Evolutionary conservation across 345 rosid genomes (phyloP).

Genomic region (Camelina laxa): DNA sequence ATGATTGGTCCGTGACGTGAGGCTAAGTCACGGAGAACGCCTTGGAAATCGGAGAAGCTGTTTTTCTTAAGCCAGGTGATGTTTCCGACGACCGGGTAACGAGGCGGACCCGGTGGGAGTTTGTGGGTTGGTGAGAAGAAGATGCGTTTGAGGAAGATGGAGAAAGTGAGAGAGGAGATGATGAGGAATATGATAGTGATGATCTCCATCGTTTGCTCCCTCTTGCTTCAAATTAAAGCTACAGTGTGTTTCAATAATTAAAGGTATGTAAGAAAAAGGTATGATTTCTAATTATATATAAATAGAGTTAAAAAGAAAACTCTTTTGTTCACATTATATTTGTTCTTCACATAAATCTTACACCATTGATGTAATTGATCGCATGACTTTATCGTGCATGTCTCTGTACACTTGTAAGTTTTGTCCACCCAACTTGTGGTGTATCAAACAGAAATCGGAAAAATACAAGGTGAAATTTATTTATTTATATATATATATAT

Average conservation of each 20-base stretch:
- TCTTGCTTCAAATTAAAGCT: slow-evolving; percentile 10
- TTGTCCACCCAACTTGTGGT: not conserved
- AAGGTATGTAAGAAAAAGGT: not conserved
- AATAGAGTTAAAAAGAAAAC: not conserved
- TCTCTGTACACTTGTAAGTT: slow-evolving; percentile 1
- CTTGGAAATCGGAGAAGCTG: slow-evolving; percentile 40
- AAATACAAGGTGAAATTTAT: too few relatives aligned
- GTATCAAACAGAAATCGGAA: too few relatives aligned
- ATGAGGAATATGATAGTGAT: slow-evolving; percentile 33
- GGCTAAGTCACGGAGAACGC: slow-evolving; percentile 43
- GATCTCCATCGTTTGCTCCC: slow-evolving; percentile 35
- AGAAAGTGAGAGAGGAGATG: slow-evolving; percentile 16
- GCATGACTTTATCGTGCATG: not conserved
- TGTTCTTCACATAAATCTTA: not conserved
- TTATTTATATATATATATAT: too few relatives aligned
- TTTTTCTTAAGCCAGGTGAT: slow-evolving; percentile 42
- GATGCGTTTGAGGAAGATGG: slow-evolving; percentile 29
- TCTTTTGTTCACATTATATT: not conserved
- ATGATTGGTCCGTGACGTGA: slow-evolving; percentile 50
- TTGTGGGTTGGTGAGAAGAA: slow-evolving; percentile 20
- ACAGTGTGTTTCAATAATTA: not conserved
- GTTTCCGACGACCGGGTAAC: slow-evolving; percentile 45
- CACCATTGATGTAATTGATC: not conserved
- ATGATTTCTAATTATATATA: not conserved
- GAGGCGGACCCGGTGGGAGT: slow-evolving; percentile 44